Base-by-base conservation (phyloP, 176 grass and related monocot species). In the Aegilops sharonensis region DNA sequence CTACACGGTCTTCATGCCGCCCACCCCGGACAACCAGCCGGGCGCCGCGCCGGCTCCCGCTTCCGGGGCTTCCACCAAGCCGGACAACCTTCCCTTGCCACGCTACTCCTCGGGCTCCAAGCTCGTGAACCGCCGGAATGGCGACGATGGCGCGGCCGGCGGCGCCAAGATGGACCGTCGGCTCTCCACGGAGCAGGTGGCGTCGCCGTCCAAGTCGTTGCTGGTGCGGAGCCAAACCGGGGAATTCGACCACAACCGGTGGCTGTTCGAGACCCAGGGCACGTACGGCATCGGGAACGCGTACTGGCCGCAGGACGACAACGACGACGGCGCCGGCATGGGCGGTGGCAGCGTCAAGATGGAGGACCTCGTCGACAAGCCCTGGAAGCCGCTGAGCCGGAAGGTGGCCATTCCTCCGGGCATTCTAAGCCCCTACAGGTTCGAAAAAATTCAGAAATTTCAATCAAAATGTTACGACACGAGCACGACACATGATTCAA, bases 1-100 rank as follows among this genome's bases (percentile, higher is more conserved):
- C 75, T 97, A 97, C 90, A 97, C 91, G 12, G 92, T 97, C 75
- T 81, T 89, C 77, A 97, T 97, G 91, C 95, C 95, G 5, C 92
- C 95, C 52, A 97, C 95, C 9, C 92, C 95, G n/a, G 92, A 97
- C 79, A 97, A 97, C 85, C 92, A 97, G 73, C 92, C 95, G 0
- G 47, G 68, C 37, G 88, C 45, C 24, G 87, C 62, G 2, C 25
- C 64, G 23, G 21, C 52, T 9, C 61, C 79, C 29, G 31, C 75
- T 24, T 81, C 88, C 21, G 52, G 21, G 4, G 63, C 81, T 7
- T 29, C 64, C 3, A 17, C 45, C 39, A 97, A 86, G 80, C 92
- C 81, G 11, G 88, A 45, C 12, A 87, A 94, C 29, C 37, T 63
- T 6, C 86, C 87, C 4, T 31, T 72, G 23, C 80, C 86, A 29